These are phyloP conservation scores for Monosporascus sp. DNA, from an alignment of 2,329 filamentous ascomycete genomes.

Conservation along the genomic window DNA sequence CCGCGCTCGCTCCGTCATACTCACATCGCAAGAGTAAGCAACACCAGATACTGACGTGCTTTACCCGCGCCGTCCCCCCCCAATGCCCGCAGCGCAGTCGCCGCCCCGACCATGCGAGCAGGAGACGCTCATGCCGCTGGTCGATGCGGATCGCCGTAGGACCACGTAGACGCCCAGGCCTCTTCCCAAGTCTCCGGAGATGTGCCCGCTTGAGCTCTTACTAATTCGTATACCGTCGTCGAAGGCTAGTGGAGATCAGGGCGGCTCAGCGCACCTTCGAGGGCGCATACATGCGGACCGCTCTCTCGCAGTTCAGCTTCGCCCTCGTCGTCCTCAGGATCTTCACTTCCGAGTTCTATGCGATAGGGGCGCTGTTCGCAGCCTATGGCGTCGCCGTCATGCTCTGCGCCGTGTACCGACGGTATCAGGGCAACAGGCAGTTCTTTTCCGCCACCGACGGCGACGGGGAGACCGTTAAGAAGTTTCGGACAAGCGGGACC, in stretches of 20 bases:
- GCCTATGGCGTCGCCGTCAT: conserved; percentile 84
- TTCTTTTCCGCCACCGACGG: conserved; percentile 66
- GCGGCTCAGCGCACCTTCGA: conserved; percentile 96
- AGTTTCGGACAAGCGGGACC: conserved; percentile 60
- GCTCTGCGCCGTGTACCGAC: conserved; percentile 75
- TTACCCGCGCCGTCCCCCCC: background rate
- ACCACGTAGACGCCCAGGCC: no score
- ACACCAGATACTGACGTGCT: background rate
- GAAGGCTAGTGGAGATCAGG: conserved; percentile 80
- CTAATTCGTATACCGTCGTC: background rate
- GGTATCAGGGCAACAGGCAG: conserved; percentile 87
- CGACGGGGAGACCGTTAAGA: conserved; percentile 40
- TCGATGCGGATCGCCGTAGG: no score
- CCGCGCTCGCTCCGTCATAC: conserved; percentile 74
- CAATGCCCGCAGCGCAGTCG: no score
- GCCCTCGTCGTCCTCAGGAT: conserved; percentile 92
- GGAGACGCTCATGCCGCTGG: no score
- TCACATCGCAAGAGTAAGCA: conserved; percentile 69
- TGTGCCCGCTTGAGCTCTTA: background rate
- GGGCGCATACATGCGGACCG: conserved; percentile 92
- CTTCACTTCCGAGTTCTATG: conserved; percentile 94
- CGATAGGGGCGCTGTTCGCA: conserved; percentile 92
- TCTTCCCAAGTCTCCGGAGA: no score
- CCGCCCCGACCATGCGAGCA: no score
- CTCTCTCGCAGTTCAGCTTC: conserved; percentile 91